These are phyloP conservation scores for Theileria orientalis DNA, from an alignment of 169 alveolate genomes.

Conservation along the genomic window DNA sequence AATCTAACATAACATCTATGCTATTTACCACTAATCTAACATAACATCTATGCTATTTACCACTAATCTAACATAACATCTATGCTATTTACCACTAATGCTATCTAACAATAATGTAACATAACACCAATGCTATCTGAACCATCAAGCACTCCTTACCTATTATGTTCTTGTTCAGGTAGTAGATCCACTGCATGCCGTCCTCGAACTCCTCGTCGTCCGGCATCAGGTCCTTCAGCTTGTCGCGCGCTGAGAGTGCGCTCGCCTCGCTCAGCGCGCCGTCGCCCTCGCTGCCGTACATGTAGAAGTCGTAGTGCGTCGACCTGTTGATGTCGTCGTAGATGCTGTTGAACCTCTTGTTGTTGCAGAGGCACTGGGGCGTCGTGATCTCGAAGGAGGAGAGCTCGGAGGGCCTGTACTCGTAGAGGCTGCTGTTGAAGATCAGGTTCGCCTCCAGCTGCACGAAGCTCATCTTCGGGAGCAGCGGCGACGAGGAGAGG, in stretches of 20 bases:
- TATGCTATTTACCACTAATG: too few species aligned
- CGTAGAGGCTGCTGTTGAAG: conserved; percentile 39
- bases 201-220: conserved; percentile 22
- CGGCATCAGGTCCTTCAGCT: neutral
- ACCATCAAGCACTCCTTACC: neutral
- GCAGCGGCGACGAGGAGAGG: conserved; percentile 14
- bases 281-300: neutral
- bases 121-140: neutral
- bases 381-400: conserved; percentile 23
- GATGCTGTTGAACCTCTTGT: neutral
- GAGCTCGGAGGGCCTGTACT: conserved; percentile 26
- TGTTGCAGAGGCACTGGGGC: conserved; percentile 44
- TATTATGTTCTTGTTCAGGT: conserved; percentile 14
- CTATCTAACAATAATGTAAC: too few species aligned
- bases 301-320: too few species aligned
- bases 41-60: too few species aligned
- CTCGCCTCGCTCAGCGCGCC: neutral
- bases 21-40: too few species aligned
- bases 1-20: too few species aligned
- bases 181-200: conserved; percentile 26
- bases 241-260: neutral
- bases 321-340: neutral
- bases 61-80: too few species aligned
- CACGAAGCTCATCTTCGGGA: conserved; percentile 40
- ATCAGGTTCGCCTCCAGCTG: conserved; percentile 31